Conservation (phyloP, 306 rosid species). For the Medicago arabica region DNA sequence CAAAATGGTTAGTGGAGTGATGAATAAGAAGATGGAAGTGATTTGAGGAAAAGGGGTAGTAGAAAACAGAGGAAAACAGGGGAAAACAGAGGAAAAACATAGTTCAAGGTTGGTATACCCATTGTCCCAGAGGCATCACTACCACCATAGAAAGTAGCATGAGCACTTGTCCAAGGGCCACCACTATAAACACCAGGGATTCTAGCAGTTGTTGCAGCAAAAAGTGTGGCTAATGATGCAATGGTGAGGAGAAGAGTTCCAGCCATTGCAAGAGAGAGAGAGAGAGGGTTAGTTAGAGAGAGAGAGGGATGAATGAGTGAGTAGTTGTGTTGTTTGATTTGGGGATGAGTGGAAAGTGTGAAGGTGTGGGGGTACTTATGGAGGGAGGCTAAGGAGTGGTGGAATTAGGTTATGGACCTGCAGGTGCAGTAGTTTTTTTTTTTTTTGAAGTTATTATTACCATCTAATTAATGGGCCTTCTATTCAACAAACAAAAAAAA, state of each 20-base stretch:
- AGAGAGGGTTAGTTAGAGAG: background rate
- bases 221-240: slow-evolving; percentile 54
- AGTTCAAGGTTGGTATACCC: slow-evolving; percentile 52
- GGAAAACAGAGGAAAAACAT: background rate
- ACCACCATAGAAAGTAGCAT: slow-evolving; percentile 98
- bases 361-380: slow-evolving; percentile 75
- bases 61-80: slow-evolving; percentile 1
- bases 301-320: background rate
- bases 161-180: slow-evolving; percentile 82
- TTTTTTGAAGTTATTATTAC: slow-evolving; percentile 37
- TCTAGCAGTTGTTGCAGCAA: slow-evolving; percentile 55
- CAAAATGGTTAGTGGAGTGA: background rate
- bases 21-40: background rate
- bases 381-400: slow-evolving; percentile 38
- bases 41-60: slow-evolving; percentile 21
- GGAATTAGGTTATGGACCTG: slow-evolving; percentile 37
- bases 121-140: slow-evolving; percentile 97
- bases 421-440: slow-evolving; percentile 31
- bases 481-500: background rate
- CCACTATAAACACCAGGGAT: slow-evolving; percentile 81
- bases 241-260: slow-evolving; percentile 53
- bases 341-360: slow-evolving; percentile 51
- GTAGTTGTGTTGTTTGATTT: slow-evolving; percentile 18
- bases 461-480: slow-evolving; percentile 37
- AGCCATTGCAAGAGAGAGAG: slow-evolving; percentile 57